A percentile compares a stretch with the other conserved stretches of the same genome.
phyloP scores from a whole-genome alignment of 2,329 filamentous ascomycete genomes.

The Colletotrichum australisinense region DNA sequence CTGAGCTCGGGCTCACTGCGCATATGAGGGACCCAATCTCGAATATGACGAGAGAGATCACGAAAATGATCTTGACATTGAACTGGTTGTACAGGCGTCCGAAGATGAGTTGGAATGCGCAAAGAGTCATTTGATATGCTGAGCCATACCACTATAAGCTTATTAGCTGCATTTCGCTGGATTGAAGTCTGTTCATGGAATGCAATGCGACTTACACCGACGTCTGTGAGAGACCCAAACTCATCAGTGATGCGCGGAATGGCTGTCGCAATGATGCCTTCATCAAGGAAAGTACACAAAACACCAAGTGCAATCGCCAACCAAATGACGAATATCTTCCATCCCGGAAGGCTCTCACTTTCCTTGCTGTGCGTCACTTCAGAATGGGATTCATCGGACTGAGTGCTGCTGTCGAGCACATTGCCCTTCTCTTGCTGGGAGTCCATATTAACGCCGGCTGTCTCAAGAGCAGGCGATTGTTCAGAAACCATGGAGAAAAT shows the following conservation, averaged over 20 bases:
- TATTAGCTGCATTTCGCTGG: background rate
- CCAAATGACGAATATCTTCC: constrained; percentile 20
- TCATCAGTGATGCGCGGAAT: constrained; percentile 47
- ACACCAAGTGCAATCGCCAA: constrained; percentile 15
- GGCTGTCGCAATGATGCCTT: constrained; percentile 50
- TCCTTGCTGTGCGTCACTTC: fast-evolving
- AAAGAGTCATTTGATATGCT: constrained; percentile 42
- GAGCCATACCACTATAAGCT: constrained; percentile 42
- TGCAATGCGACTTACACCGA: constrained; percentile 45
- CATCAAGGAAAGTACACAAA: constrained; percentile 19
- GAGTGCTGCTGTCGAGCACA: background rate
- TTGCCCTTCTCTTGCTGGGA: background rate
- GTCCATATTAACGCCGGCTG: background rate
- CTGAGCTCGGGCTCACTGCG: constrained; percentile 47
- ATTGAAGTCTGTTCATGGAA: background rate
- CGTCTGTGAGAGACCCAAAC: constrained; percentile 53
- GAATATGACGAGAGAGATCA: constrained; percentile 44
- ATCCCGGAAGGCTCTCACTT: background rate
- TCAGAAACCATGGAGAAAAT: background rate
- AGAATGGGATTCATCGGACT: background rate
- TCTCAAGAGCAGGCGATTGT: background rate
- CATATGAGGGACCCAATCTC: constrained; percentile 48
- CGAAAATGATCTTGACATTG: constrained; percentile 43
- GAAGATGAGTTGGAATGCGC: constrained; percentile 41
- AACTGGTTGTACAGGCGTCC: constrained; percentile 46